These are phyloP conservation scores for Aspergillus pseudonomiae DNA, from an alignment of 2,329 filamentous ascomycete genomes.

Conservation along the genomic window DNA sequence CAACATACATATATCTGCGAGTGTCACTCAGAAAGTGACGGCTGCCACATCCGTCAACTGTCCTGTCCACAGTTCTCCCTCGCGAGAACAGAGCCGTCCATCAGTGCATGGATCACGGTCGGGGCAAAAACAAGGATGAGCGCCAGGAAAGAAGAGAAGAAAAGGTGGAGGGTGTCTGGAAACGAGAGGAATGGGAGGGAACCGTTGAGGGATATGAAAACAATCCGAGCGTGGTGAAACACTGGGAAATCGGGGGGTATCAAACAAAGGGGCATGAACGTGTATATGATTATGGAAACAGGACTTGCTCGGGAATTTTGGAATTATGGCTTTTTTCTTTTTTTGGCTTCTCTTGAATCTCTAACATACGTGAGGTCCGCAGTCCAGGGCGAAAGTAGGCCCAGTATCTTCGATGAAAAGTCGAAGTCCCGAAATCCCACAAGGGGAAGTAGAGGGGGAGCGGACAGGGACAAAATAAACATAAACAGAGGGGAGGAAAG, in stretches of 20 bases:
- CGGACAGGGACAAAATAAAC: background rate
- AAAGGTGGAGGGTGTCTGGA: slow-evolving; percentile 1
- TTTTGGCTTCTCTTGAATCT: slow-evolving; percentile 24
- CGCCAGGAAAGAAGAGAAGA: slow-evolving; percentile 30
- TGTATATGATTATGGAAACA: slow-evolving; percentile 6
- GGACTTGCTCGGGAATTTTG: background rate
- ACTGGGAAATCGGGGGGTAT: slow-evolving; percentile 13
- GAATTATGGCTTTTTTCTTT: slow-evolving; percentile 20
- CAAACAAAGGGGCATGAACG: slow-evolving; percentile 10
- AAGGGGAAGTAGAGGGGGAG: slow-evolving; percentile 5
- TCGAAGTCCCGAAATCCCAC: slow-evolving; percentile 6
- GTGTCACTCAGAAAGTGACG: slow-evolving; percentile 35
- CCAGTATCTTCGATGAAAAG: slow-evolving; percentile 19
- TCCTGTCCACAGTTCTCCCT: background rate
- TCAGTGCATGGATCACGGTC: slow-evolving; percentile 2
- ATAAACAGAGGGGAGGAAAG: background rate
- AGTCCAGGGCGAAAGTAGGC: slow-evolving; percentile 36
- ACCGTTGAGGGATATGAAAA: slow-evolving; percentile 9
- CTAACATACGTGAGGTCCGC: slow-evolving; percentile 23
- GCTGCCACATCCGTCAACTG: slow-evolving; percentile 35
- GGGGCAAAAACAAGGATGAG: slow-evolving; percentile 26
- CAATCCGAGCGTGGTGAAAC: slow-evolving; percentile 11
- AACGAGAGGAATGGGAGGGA: background rate
- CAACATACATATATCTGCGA: slow-evolving; percentile 22
- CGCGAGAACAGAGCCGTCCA: background rate